A percentile compares a stretch with the other conserved stretches of the same genome.
Conservation (phyloP, 1,284 basidiomycete species). For the Chiua sp. region DNA sequence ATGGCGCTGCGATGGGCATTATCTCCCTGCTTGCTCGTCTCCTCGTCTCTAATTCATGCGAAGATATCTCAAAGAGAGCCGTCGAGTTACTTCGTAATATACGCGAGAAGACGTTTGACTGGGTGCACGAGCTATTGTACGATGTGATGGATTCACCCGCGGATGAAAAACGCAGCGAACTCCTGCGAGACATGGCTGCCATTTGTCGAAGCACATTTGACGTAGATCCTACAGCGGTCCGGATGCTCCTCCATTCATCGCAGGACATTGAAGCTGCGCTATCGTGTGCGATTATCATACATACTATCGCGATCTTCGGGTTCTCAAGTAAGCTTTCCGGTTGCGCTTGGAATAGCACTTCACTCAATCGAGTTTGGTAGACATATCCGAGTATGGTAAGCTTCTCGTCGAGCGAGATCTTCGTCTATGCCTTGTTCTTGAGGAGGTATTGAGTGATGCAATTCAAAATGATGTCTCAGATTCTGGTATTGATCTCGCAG, state of each 20-base stretch:
- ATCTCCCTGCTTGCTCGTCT: slow-evolving; percentile 15
- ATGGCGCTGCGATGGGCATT: slow-evolving; percentile 35
- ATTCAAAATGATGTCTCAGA: background rate
- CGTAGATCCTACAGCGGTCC: slow-evolving; percentile 31
- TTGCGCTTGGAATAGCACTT: too few relatives aligned
- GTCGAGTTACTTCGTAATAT: slow-evolving; percentile 36
- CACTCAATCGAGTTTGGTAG: too few relatives aligned
- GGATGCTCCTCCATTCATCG: slow-evolving; percentile 21
- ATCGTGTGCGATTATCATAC: slow-evolving; percentile 41
- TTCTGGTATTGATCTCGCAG: slow-evolving; percentile 9
- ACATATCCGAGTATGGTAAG: background rate
- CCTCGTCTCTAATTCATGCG: background rate
- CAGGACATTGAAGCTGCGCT: slow-evolving; percentile 39
- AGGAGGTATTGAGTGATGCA: slow-evolving; percentile 9
- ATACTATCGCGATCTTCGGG: slow-evolving; percentile 7
- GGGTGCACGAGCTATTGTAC: slow-evolving; percentile 39
- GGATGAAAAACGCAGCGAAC: slow-evolving; percentile 31
- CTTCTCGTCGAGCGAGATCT: slow-evolving; percentile 31
- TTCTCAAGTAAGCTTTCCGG: too few relatives aligned
- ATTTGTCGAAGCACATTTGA: slow-evolving; percentile 50
- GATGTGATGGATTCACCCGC: slow-evolving; percentile 26
- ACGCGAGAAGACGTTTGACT: slow-evolving; percentile 39
- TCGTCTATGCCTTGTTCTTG: slow-evolving; percentile 35
- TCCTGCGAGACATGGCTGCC: slow-evolving; percentile 41
- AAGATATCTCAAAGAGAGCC: background rate